Percentiles rank a stretch among this genome's conserved stretches.
Conservation (phyloP, 139 green algal genomes). For the Picochlorum sp. region DNA sequence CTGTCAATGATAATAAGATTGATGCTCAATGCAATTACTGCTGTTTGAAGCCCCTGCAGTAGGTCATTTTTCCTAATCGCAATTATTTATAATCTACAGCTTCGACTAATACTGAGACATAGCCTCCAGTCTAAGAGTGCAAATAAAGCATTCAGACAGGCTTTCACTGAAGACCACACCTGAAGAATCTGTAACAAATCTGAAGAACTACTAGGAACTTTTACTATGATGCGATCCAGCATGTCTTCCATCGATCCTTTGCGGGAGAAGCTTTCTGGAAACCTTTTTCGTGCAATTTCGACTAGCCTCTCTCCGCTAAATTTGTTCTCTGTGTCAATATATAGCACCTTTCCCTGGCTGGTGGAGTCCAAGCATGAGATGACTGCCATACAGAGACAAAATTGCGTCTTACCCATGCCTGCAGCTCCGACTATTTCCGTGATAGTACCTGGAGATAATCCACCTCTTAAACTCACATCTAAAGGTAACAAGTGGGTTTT, state of each 20-base stretch:
- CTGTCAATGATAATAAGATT: constrained; percentile 71
- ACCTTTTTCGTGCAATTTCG: constrained; percentile 35
- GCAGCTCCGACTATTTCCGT: constrained; percentile 52
- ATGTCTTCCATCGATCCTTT: constrained; percentile 16
- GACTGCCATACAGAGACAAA: constrained; percentile 6
- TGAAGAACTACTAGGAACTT: constrained; percentile 10
- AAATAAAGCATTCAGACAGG: too few species aligned
- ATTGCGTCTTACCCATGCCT: constrained; percentile 53
- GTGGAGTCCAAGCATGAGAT: constrained; percentile 7
- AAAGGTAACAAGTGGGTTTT: constrained; percentile 12
- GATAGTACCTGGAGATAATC: constrained; percentile 29
- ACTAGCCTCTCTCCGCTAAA: constrained; percentile 39
- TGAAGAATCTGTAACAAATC: background rate
- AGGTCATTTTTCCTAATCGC: too few species aligned
- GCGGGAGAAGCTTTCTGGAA: constrained; percentile 17
- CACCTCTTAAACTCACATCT: constrained; percentile 31
- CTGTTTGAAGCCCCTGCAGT: constrained; percentile 25
- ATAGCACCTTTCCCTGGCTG: constrained; percentile 29
- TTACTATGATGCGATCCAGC: constrained; percentile 35
- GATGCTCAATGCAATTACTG: constrained; percentile 38
- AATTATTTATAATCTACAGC: background rate
- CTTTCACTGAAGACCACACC: too few species aligned
- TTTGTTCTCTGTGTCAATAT: constrained; percentile 72
- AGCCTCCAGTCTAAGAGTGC: background rate
- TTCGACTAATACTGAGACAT: background rate